Evolutionary conservation across 192 early-diverging fungal species (phyloP).

Genomic region (Phlyctochytrium bullatum): DNA sequence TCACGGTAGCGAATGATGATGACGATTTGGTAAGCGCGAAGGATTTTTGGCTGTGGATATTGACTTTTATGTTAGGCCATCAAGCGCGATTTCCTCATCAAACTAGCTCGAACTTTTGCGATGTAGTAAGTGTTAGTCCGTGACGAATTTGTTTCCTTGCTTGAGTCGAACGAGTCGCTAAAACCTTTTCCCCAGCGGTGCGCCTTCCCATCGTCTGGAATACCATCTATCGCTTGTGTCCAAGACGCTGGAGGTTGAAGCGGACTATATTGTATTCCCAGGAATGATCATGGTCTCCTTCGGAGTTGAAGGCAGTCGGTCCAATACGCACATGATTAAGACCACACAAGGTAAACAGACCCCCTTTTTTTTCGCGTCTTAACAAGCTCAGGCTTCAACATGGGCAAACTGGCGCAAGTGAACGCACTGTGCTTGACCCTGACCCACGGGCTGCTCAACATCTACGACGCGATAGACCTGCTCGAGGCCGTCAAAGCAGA

Average conservation of each 20-base stretch:
- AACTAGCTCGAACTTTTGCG: conserved; percentile 38
- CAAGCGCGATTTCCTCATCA: conserved; percentile 46
- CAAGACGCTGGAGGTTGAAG: conserved; percentile 40
- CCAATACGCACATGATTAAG: conserved; percentile 41
- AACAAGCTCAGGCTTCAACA: conserved; percentile 12
- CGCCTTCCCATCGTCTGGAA: conserved; percentile 49
- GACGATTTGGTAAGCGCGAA: background rate
- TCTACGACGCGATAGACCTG: conserved; percentile 30
- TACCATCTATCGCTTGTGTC: conserved; percentile 36
- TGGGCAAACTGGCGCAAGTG: conserved; percentile 44
- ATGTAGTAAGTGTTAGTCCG: conserved; percentile 29
- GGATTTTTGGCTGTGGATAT: background rate
- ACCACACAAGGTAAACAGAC: conserved; percentile 31
- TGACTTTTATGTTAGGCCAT: background rate
- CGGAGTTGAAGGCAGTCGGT: conserved; percentile 29
- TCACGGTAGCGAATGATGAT: background rate
- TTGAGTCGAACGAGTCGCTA: background rate
- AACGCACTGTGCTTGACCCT: conserved; percentile 44
- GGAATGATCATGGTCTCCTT: conserved; percentile 41
- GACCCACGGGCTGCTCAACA: conserved; percentile 21
- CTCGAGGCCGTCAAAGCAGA: conserved; percentile 29
- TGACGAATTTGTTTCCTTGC: background rate
- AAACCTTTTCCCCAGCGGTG: conserved; percentile 18
- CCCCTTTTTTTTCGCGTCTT: background rate
- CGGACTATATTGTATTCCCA: conserved; percentile 38